Conservation (phyloP, 306 rosid species). For the Lathyrus tuberosus region DNA sequence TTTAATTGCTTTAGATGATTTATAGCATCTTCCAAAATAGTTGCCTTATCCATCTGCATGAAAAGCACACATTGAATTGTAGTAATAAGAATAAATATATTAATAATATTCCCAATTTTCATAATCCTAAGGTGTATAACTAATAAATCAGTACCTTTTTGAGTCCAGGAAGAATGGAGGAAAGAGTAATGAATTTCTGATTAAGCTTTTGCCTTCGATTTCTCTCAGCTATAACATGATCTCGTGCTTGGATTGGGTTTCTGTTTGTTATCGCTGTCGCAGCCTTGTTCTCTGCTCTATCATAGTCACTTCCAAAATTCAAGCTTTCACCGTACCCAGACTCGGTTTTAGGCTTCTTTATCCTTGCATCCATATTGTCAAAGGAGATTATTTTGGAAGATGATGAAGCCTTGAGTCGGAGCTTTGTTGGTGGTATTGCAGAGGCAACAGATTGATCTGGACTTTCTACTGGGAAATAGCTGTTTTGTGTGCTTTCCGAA, state of each 20-base stretch:
- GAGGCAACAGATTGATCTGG: constrained; percentile 18
- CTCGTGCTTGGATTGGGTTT: constrained; percentile 57
- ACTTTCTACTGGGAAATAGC: constrained; percentile 4
- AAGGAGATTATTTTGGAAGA: constrained; percentile 76
- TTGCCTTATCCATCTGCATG: constrained; percentile 90
- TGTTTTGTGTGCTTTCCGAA: constrained; percentile 22
- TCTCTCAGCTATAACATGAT: constrained; percentile 80
- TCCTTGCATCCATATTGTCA: constrained; percentile 29
- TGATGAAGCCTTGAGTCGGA: no score
- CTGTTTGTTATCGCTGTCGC: neutral
- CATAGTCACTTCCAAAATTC: constrained; percentile 30
- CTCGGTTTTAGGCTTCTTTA: constrained; percentile 50
- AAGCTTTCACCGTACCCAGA: constrained; percentile 30
- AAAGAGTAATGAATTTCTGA: constrained; percentile 80
- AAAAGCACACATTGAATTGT: neutral
- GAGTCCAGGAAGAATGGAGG: constrained; percentile 84
- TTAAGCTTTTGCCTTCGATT: constrained; percentile 86
- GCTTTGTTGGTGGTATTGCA: constrained; percentile 18
- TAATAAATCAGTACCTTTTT: constrained; percentile 59
- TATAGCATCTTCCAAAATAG: constrained; percentile 80
- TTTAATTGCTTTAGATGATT: constrained; percentile 62
- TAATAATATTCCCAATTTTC: no score
- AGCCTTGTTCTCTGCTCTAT: constrained; percentile 37
- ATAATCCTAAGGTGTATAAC: no score
- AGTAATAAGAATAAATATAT: no score